Base-by-base conservation (phyloP, 108 stramenopile species). In the Nitzschia sp. region DNA sequence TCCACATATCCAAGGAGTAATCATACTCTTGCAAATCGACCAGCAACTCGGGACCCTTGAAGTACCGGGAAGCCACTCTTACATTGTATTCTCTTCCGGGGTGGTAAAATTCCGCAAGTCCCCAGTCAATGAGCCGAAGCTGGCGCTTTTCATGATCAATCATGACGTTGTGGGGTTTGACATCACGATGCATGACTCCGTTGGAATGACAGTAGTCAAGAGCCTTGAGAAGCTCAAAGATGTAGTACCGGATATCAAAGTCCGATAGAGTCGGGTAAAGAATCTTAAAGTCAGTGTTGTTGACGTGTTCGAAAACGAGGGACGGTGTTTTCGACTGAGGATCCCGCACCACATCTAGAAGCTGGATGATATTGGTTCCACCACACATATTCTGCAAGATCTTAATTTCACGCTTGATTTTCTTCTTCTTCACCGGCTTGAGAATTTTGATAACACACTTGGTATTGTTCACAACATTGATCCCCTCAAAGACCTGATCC, bases 111-210 rank as follows among this genome's bases (percentile, higher is more conserved):
- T 99, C 99, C 1, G 99, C 99, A 48, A 99, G 87, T 29, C 99
- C 99, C 99, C 99, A 99, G 80, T 99, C 99, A 72, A 99, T 99
- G 44, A 99, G 80, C 26, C 99, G 87, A 30, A 99, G 84, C 85
- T 97, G 92, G 41, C 97, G 79, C 68, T 97, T 95, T 54, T 96
- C 97, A 75, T 98, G 98, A 79, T 99, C 98, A 73, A 99, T 99
- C 97, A 99, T 98, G 70, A 99, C 97, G 75, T 99, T 99, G 89
- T 99, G 98, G 17, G 99, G 99, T 81, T 99, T 99, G 61, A 99
- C 97, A 85, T 99, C 99, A 57, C 99, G 83, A 80, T 99, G 99
- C 98, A 98, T 98, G 53, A 99, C 98, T 38, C 99, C 99, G 78
- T 99, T 98, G 44, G 96, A 96, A 84, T 99, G 99, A 70, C 97